These are phyloP conservation scores for Cucurbita ficifolia DNA, from an alignment of 306 rosid genomes.

Conservation along the genomic window DNA sequence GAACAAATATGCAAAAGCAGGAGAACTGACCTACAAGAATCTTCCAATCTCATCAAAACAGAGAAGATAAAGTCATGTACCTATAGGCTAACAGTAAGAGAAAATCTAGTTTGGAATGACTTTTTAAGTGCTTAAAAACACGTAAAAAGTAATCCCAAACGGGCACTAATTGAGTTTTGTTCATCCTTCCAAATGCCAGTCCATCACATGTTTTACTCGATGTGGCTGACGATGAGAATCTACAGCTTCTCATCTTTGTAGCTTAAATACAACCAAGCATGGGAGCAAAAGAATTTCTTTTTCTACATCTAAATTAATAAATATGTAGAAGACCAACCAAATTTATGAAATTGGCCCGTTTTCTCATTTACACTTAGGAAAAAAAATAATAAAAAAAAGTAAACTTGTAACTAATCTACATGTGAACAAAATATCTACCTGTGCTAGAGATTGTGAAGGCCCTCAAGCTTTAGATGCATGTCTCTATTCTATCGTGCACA, in stretches of 20 bases:
- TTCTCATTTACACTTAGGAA: not conserved
- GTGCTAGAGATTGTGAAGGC: conserved; percentile 22
- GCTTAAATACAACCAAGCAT: not conserved
- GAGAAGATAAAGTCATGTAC: not conserved
- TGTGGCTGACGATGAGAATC: not conserved
- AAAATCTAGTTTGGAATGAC: not conserved
- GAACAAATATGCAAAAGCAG: not conserved
- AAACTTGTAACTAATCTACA: conserved; percentile 2
- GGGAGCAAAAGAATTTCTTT: not conserved
- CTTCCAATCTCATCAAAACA: not conserved
- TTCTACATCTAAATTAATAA: not conserved
- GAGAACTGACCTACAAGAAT: not conserved
- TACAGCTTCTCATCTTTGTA: not conserved
- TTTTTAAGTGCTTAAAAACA: too few species aligned
- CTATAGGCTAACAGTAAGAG: not conserved
- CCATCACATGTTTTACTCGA: not conserved
- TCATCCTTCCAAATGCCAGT: not conserved
- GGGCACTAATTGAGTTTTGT: not conserved
- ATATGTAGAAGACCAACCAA: conserved; percentile 6
- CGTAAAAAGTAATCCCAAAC: not conserved
- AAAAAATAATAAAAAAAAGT: not conserved
- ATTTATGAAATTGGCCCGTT: not conserved
- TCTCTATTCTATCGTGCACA: conserved; percentile 29
- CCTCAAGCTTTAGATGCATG: conserved; percentile 25
- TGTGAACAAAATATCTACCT: conserved; percentile 30